Evolutionary conservation across 2,329 filamentous ascomycete species (phyloP), one percentile per base, ranked within the genome.

Genomic region (Sarocladiaceae sp.): DNA sequence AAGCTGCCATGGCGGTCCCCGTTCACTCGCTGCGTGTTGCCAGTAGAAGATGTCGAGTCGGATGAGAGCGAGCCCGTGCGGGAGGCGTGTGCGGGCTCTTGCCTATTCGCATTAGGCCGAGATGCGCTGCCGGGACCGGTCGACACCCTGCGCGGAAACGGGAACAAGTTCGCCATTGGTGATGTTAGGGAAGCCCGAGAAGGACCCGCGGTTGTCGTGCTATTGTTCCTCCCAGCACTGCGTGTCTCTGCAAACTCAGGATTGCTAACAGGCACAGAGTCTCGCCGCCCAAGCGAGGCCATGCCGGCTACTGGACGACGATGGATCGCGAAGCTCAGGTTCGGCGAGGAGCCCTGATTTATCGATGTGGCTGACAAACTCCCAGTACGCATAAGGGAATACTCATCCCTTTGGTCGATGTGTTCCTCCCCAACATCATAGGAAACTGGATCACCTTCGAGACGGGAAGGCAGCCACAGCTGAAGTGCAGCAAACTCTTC

Each of bases 401-500:
- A 4, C 17, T 40, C 37, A 7, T 20, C 7, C 8, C 18, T 20
- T 6, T 40, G 8, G 6, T 40, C 37, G 15, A 40, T 6, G 37
- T 40, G 17, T 3, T 10, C 18, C 8, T 12, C 15, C 11, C 23
- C 37, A 7, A 23, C 10, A 44, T 44, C 40, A 12, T 10, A 12
- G 20, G 22, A 7, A 20, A 23, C 10, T 7, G 13, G 40, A 15
- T 28, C 4, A 10, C 40, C 22, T 12, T 26, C 22, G 4, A 44
- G 23, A n/a, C 40, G 4, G 3, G 22, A 3, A 4, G 40, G 40
- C 23, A 11, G 40, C 60, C 60, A 62, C n/a, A 62, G 52, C 35
- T 62, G 60, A 3, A 60, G 23, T 17, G 58, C 57, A 10, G 60
- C 60, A 10, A 48, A 39, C 44, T 61, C 57, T 3, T 57, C 31